These are phyloP conservation scores for Hyphodiscus sp. DNA, from an alignment of 2,329 filamentous ascomycete genomes.

Conservation along the genomic window DNA sequence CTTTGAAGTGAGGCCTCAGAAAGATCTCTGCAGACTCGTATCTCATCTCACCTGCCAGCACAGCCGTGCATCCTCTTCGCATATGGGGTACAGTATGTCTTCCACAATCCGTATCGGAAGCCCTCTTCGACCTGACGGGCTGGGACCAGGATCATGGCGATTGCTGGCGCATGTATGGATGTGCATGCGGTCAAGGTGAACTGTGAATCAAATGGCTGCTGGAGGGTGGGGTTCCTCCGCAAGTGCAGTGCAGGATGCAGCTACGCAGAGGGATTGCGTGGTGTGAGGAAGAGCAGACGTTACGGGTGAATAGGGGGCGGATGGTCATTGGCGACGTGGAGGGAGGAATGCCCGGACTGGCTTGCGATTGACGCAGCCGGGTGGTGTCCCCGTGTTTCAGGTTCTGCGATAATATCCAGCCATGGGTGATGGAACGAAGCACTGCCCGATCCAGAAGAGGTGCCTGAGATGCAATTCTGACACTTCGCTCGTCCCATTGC, in stretches of 20 bases:
- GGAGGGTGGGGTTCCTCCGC: neutral
- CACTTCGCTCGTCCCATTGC: neutral
- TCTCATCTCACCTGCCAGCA: slow-evolving; percentile 12
- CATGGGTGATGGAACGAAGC: slow-evolving; percentile 12
- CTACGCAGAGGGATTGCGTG: too few species aligned
- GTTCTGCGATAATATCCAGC: slow-evolving; percentile 7
- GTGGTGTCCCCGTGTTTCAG: slow-evolving; percentile 17
- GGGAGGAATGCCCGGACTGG: slow-evolving; percentile 1
- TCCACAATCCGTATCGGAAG: slow-evolving; percentile 1
- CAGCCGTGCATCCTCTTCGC: slow-evolving; percentile 9
- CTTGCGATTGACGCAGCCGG: slow-evolving; percentile 18
- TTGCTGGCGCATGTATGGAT: neutral
- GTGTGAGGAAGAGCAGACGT: neutral
- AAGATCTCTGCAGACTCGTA: neutral
- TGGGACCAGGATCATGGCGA: slow-evolving; percentile 1
- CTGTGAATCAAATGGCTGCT: slow-evolving; percentile 9
- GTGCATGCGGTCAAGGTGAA: slow-evolving; percentile 1
- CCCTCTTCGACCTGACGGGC: neutral
- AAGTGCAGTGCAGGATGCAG: neutral
- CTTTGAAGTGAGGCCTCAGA: neutral
- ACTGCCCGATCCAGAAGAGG: slow-evolving; percentile 7
- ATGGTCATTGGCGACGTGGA: neutral
- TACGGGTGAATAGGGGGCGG: neutral
- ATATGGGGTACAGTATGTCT: neutral
- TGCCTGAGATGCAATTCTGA: neutral